Evolutionary conservation across 2,329 filamentous ascomycete species (phyloP).

Genomic region (Metarhizium guizhouense): DNA sequence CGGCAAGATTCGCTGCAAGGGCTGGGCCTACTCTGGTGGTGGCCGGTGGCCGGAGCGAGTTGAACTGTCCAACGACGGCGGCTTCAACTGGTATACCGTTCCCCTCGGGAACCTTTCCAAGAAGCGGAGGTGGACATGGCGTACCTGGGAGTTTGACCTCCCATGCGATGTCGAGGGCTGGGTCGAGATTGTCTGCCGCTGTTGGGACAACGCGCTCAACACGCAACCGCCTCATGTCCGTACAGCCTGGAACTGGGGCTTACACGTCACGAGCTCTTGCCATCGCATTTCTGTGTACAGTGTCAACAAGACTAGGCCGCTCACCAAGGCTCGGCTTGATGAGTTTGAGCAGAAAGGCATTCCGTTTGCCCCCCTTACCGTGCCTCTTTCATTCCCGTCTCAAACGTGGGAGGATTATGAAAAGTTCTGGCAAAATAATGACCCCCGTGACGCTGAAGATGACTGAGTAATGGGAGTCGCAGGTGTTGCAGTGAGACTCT

Average conservation of each 20-base stretch:
- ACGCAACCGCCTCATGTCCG: constrained; percentile 49
- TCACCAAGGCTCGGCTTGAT: constrained; percentile 40
- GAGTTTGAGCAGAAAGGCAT: constrained; percentile 39
- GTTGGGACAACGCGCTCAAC: constrained; percentile 54
- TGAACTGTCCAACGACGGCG: constrained; percentile 55
- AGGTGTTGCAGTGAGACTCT: too few species aligned
- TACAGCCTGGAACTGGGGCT: constrained; percentile 54
- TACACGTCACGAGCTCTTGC: constrained; percentile 55
- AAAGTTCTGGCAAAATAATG: constrained; percentile 14
- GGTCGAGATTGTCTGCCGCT: constrained; percentile 49
- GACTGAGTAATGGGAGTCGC: not conserved
- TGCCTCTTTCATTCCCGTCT: constrained; percentile 39
- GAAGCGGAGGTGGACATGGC: constrained; percentile 57
- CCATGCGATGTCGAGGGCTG: constrained; percentile 55
- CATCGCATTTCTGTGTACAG: constrained; percentile 55
- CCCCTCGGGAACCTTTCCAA: constrained; percentile 49
- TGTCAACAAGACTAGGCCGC: constrained; percentile 42
- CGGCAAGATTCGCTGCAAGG: constrained; percentile 46
- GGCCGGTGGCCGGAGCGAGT: constrained; percentile 53
- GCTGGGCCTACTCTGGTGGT: constrained; percentile 51
- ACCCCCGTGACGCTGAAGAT: not conserved
- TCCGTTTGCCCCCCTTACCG: constrained; percentile 44
- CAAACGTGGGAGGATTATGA: constrained; percentile 41
- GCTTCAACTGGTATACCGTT: constrained; percentile 55
- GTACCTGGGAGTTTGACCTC: constrained; percentile 53